These are phyloP conservation scores for Mrakia gelida DNA, from an alignment of 768 basidiomycete genomes.

Conservation along the genomic window DNA sequence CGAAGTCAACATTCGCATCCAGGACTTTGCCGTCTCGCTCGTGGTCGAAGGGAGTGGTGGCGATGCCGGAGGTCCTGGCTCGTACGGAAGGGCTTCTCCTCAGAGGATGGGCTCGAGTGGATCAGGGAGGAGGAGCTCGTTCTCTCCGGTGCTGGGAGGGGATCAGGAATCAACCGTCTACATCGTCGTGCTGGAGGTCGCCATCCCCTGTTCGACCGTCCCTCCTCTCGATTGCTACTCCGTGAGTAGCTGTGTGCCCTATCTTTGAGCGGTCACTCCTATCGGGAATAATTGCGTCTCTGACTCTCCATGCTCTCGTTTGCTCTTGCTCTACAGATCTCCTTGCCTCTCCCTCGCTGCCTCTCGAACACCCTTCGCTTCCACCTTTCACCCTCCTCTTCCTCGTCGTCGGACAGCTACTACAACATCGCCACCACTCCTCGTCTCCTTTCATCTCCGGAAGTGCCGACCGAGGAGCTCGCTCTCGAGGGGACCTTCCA, in stretches of 20 bases:
- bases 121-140: neutral
- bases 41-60: constrained; percentile 9
- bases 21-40: constrained; percentile 29
- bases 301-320: neutral
- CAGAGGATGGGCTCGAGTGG: neutral
- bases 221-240: constrained; percentile 23
- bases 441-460: constrained; percentile 1
- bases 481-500: constrained; percentile 23
- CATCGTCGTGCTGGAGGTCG: constrained; percentile 15
- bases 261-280: too few relatives aligned
- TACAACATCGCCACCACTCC: constrained; percentile 20
- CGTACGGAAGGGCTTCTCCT: neutral
- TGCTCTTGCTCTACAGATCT: neutral
- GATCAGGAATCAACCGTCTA: constrained; percentile 3
- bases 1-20: constrained; percentile 13
- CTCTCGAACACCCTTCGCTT: constrained; percentile 29
- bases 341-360: constrained; percentile 23
- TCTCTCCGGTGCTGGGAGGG: neutral
- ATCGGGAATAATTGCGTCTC: neutral
- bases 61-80: neutral
- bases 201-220: neutral
- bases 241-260: neutral
- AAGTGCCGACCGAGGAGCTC: constrained; percentile 9
- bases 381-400: constrained; percentile 3
- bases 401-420: neutral